Evolutionary conservation across 2,329 filamentous ascomycete species (phyloP), one percentile per base, ranked within the genome.

Genomic region (Simplicillium aogashimaense): DNA sequence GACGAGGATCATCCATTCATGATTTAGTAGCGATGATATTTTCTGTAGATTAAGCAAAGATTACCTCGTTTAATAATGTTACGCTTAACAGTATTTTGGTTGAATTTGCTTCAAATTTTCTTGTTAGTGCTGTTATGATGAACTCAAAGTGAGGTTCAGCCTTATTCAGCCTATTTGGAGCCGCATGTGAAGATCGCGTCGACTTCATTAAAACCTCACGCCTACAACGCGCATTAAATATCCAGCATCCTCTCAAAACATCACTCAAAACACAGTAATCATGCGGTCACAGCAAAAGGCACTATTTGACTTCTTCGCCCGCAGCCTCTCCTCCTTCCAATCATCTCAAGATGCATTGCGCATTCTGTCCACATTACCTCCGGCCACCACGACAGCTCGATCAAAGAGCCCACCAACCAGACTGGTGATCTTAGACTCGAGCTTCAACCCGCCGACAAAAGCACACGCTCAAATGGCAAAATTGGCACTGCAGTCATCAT

Each of bases 391-490:
- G 56, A 12, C 49, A 46, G 43, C 50, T 35, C 47, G 45, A 16
- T 57, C 38, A 16, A 17, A 12, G 10, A 14, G 38, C 13, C 12
- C 36, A 30, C 13, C 35, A 29, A 29, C 38, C 30, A 43, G 35
- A 14, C 62, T 83, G 43, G 60, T 81, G 39, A 63, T 83, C 41
- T 68, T 83, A 36, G 79, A 83, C 57, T 79, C 78, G 38, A 81
- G 76, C 43, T 83, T 82, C 63, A 83, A 83, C 53, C 79, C 79
- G 18, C 79, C 79, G 1, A 82, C 79, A 0, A 59, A 63, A 7
- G 79, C 78, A 3, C 79, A 83, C 53, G 60, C 69, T 34, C 62
- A 61, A 42, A 79, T 83, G 66, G 73, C 69, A 1, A 54, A 63
- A 1, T 69, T 70, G 2, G 74, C 75, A 1, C 30, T 43, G 20